Base-by-base conservation (phyloP, 2,329 filamentous ascomycete species). In the Didymella lethalis region DNA sequence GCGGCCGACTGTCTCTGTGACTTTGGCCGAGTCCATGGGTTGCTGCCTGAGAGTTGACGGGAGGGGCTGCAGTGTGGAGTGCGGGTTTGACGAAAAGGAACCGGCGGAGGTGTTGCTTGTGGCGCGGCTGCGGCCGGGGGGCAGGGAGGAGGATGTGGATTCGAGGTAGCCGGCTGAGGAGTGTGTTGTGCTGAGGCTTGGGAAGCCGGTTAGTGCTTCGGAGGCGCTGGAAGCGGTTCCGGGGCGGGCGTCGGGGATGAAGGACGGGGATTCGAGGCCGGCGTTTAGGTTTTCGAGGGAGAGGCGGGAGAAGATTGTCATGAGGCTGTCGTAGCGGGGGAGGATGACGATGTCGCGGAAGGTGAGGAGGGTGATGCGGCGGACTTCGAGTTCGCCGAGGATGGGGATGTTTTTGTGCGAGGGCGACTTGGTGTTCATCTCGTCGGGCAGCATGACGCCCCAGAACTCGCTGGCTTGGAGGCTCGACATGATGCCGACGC, bases 1-100 rank as follows among this genome's bases (percentile, higher is more conserved):
- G 49, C 94, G 84, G 0, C 93, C 95, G 0, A 97, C 93, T 67
- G 94, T 97, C 67, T 98, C 93, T 0, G 95, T 97, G 53, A 98
- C 88, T 72, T 95, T 88, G 73, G 92, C 90, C 80, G 71, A 87
- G 51, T 78, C 75, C 75, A 78, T 78, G 7, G 74, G 77, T 18
- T 71, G 72, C 8, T 68, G 66, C 20, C 71, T 70, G 1, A 73
- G 59, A 1, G 20, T 23, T 52, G 57, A 65, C 2, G 76, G 77
- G 49, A 74, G 72, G 1, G 67, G 57, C 49, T 31, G 68, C 4
- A 40, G 62, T 25, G 52, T 63, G 59, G 57, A 75, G 70, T 57
- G 78, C 45, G 25, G 66, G 64, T 59, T 72, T 23, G 72, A 78
- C 48, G 75, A 72, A 62, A 83, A 83, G 47, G 77, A 80, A 45